Evolutionary conservation across 176 grass and related monocot genomes (phyloP).

Genomic region (Rhynchospora pubera): DNA sequence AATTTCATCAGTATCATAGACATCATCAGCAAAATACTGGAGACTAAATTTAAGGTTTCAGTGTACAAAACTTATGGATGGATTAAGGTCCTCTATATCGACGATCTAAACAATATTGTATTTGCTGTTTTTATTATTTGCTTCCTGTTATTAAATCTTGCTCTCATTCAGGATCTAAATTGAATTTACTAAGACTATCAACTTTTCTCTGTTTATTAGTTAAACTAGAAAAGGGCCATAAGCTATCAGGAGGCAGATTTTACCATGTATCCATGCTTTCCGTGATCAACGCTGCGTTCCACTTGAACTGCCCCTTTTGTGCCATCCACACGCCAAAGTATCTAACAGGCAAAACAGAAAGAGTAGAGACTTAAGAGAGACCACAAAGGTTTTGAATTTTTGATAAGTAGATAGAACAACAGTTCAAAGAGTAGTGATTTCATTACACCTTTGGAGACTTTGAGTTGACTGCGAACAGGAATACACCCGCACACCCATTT

Average conservation of each 20-base stretch:
- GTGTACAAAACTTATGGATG: not conserved
- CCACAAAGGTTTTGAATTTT: not conserved
- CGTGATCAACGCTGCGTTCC: conserved; percentile 66
- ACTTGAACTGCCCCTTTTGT: conserved; percentile 88
- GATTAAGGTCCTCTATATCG: not conserved
- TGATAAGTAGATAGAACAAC: not conserved
- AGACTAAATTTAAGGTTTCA: not conserved
- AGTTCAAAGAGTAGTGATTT: not conserved
- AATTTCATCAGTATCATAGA: not conserved
- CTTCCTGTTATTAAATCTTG: not conserved
- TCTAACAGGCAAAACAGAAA: conserved; percentile 37
- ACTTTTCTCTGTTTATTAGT: not conserved
- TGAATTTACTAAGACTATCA: not conserved
- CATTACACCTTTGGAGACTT: conserved; percentile 66
- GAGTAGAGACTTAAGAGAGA: not conserved
- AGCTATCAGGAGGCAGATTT: not conserved
- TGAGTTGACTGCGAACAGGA: conserved; percentile 78
- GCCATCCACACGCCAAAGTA: conserved; percentile 85
- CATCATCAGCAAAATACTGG: not conserved
- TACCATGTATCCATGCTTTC: conserved; percentile 91
- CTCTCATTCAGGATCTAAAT: not conserved
- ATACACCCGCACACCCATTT: conserved; percentile 87
- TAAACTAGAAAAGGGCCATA: not conserved
- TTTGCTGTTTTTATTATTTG: not conserved
- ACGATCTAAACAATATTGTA: not conserved